Evolutionary conservation across 495 filamentous ascomycete species (phyloP).

Genomic region (Penicillium goetzii): DNA sequence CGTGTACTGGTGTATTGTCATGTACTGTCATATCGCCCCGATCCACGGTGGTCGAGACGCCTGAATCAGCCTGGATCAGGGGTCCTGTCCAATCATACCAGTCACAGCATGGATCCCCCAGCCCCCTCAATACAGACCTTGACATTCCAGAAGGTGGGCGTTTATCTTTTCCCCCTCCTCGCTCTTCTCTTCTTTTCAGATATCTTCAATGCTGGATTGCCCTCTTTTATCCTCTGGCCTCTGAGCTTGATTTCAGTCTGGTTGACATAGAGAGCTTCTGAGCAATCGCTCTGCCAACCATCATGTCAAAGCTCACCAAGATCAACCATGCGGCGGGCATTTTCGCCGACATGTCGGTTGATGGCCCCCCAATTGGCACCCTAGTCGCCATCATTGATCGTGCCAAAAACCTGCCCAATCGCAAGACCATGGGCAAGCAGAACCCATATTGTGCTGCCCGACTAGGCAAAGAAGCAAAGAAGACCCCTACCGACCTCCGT

Average conservation of each 20-base stretch:
- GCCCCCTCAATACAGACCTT: conserved; percentile 33
- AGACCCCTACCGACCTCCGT: conserved; percentile 90
- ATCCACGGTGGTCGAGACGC: conserved; percentile 23
- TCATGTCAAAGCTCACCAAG: conserved; percentile 38
- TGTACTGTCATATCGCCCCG: conserved; percentile 21
- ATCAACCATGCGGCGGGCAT: conserved; percentile 85
- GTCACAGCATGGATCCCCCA: conserved; percentile 23
- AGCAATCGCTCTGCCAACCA: conserved; percentile 17
- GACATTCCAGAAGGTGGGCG: conserved; percentile 28
- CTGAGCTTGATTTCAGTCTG: not conserved
- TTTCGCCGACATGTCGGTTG: conserved; percentile 91
- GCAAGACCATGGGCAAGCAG: conserved; percentile 97
- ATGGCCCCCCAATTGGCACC: conserved; percentile 93
- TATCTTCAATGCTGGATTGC: conserved; percentile 19
- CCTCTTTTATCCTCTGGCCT: conserved; percentile 1
- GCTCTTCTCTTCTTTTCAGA: conserved; percentile 15
- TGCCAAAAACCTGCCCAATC: conserved; percentile 94
- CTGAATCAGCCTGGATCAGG: conserved; percentile 29
- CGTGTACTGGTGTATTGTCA: conserved; percentile 19
- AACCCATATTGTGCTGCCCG: conserved; percentile 95
- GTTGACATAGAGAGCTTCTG: conserved; percentile 4
- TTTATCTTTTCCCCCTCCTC: conserved; percentile 25
- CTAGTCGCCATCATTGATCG: conserved; percentile 90
- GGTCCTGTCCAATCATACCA: conserved; percentile 25
- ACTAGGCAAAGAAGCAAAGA: conserved; percentile 96